Base-by-base conservation (phyloP, 768 basidiomycete species). In the Pleurotus sapidus region DNA sequence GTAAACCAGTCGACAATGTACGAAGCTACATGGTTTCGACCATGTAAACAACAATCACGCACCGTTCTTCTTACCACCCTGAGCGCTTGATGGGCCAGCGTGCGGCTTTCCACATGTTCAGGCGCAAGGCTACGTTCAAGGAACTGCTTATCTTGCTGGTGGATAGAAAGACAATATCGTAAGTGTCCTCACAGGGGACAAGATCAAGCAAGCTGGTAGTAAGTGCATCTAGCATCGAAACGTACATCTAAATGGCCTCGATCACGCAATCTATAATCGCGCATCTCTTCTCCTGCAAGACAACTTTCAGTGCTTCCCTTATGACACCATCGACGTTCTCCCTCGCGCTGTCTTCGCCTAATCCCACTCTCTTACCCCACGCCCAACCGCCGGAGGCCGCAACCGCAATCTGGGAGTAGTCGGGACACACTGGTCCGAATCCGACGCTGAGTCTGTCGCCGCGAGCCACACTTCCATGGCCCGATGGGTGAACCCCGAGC, bases 321-420 rank as follows among this genome's bases (percentile, higher is more conserved):
- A 78, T 59, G 63, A 71, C 58, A 54, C 64, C 50, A 61, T 72
- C 65, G 11, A 82, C 61, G 5, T 64, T 63, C 4, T 58, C 65
- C 64, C 67, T 66, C 56, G 64, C 66, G 60, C 40, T 61, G 64
- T 43, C 56, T 55, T 57, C 63, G 23, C 64, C 61, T 15, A 63
- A 67, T 8, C 72, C 74, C 11, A 78, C 65, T 3, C 75, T 74
- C 49, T 69, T 70, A 0, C 77, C 77, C 77, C 83, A 86, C 0
- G 77, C 84, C 87, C 88, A 89, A 1, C 87, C 87, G 3, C 79
- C 80, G 5, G 86, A 84, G 0, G 88, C 87, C 0, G 87, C 87
- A 2, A 80, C 80, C 0, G 88, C 88, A 43, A 89, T 84, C 56
- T 79, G 76, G 0, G 80, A 64, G 61, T 83, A 85, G 62, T 89